A percentile compares a stretch with the other conserved stretches of the same genome.
These are phyloP conservation scores for Eutrema salsugineum DNA, from an alignment of 441 rosid genomes.

Conservation along the genomic window DNA sequence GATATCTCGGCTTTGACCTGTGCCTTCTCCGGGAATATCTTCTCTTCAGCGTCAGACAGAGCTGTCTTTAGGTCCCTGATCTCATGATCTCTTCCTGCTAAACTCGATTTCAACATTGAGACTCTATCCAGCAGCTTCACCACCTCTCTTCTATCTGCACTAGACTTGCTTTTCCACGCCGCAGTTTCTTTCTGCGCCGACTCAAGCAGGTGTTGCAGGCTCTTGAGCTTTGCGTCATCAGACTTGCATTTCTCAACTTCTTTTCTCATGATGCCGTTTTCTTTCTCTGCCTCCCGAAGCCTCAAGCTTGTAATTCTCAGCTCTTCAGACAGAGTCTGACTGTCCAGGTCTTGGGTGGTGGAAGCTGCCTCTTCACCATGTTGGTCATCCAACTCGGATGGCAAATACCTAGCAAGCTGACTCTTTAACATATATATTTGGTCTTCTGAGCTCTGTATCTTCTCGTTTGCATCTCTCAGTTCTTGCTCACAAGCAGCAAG, in stretches of 20 bases:
- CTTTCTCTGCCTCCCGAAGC: conserved; percentile 55
- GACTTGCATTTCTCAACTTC: conserved; percentile 40
- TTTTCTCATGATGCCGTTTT: conserved; percentile 46
- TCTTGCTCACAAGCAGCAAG: conserved; percentile 57
- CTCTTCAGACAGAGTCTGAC: conserved; percentile 47
- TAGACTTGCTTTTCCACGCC: conserved; percentile 61
- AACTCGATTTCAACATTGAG: conserved; percentile 64
- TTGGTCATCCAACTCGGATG: conserved; percentile 33
- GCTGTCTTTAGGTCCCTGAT: conserved; percentile 65
- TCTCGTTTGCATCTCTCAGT: conserved; percentile 52
- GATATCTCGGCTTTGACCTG: conserved; percentile 76
- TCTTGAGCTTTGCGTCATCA: conserved; percentile 39
- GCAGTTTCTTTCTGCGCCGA: conserved; percentile 50
- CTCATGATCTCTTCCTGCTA: conserved; percentile 81
- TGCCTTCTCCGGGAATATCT: conserved; percentile 83
- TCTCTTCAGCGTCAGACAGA: conserved; percentile 85
- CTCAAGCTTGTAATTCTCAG: conserved; percentile 51
- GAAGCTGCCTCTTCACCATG: background rate
- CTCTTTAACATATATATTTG: conserved; percentile 51
- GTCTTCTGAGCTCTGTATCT: conserved; percentile 44
- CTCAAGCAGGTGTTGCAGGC: conserved; percentile 53
- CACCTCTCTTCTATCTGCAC: conserved; percentile 63
- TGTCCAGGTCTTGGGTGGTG: conserved; percentile 15
- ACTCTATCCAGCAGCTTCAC: conserved; percentile 71
- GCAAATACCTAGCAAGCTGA: conserved; percentile 44